Conservation (phyloP, 495 filamentous ascomycete species). For the Hypoxylon cercidicola region DNA sequence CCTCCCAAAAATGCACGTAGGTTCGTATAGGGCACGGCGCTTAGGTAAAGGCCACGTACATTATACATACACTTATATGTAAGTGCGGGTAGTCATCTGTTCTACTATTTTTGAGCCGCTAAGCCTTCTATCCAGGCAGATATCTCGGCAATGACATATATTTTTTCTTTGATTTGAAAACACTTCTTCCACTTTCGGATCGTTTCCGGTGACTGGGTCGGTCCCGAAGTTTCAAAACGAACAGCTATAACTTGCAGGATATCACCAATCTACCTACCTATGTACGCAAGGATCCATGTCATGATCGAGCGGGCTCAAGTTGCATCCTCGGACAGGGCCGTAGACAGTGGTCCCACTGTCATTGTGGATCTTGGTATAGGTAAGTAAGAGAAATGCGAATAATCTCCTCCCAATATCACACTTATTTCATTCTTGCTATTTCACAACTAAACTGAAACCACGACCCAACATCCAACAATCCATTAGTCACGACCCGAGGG, state of each 20-base stretch:
- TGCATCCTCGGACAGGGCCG: too few relatives aligned
- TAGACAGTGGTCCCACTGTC: neutral
- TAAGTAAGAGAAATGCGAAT: neutral
- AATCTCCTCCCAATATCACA: neutral
- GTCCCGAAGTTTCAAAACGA: too few relatives aligned
- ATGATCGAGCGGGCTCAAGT: neutral
- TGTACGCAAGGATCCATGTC: neutral
- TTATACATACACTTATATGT: neutral
- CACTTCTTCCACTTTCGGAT: neutral
- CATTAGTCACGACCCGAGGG: neutral
- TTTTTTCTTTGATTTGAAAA: neutral
- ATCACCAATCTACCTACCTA: too few relatives aligned
- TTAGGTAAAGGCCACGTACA: neutral
- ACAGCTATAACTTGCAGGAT: too few relatives aligned
- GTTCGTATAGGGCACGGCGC: neutral
- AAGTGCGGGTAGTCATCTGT: neutral
- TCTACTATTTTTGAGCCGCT: constrained; percentile 4
- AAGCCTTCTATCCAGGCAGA: neutral
- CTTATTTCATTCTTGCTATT: neutral
- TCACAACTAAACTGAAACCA: neutral
- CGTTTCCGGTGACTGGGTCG: neutral
- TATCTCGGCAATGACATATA: neutral
- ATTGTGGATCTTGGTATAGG: neutral
- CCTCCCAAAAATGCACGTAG: neutral
- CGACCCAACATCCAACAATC: neutral